These are phyloP conservation scores for Oryza coarctata DNA, from an alignment of 176 grass and related monocot genomes.

Conservation along the genomic window DNA sequence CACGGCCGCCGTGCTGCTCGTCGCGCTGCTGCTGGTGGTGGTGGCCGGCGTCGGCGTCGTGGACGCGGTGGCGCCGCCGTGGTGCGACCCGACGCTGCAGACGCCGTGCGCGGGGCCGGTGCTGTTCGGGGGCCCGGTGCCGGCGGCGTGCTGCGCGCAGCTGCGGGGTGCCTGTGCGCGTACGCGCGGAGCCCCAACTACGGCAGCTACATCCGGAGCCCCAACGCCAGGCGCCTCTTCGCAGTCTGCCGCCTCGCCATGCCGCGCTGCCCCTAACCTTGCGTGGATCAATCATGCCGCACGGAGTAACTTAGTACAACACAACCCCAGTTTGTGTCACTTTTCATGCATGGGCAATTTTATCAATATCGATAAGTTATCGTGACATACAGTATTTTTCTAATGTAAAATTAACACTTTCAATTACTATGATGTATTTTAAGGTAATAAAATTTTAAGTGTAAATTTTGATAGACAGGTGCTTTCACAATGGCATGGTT, in stretches of 20 bases:
- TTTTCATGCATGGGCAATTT: too few relatives aligned
- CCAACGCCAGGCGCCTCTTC: conserved; percentile 32
- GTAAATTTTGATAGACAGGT: too few relatives aligned
- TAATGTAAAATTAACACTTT: too few relatives aligned
- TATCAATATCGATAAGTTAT: too few relatives aligned
- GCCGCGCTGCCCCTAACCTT: not conserved
- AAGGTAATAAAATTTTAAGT: too few relatives aligned
- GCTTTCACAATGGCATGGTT: too few relatives aligned
- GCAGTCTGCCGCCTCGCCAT: conserved; percentile 12
- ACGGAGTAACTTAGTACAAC: too few relatives aligned
- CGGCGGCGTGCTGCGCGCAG: conserved; percentile 25
- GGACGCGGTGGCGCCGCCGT: not conserved
- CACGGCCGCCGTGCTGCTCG: too few relatives aligned
- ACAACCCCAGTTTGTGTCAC: too few relatives aligned
- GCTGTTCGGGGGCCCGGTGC: conserved; percentile 3
- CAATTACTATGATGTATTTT: too few relatives aligned
- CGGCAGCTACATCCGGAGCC: conserved; percentile 27
- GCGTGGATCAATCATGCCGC: too few relatives aligned
- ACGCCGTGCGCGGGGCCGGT: conserved; percentile 35
- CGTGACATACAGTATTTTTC: too few relatives aligned
- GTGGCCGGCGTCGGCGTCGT: accelerated
- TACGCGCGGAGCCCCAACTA: conserved; percentile 43
- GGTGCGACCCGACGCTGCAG: conserved; percentile 35
- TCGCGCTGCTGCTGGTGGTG: not conserved
- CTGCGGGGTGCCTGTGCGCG: conserved; percentile 42